Evolutionary conservation across 1,284 basidiomycete species (phyloP), one percentile per base, ranked within the genome.

Genomic region (Trichosporon inkin): DNA sequence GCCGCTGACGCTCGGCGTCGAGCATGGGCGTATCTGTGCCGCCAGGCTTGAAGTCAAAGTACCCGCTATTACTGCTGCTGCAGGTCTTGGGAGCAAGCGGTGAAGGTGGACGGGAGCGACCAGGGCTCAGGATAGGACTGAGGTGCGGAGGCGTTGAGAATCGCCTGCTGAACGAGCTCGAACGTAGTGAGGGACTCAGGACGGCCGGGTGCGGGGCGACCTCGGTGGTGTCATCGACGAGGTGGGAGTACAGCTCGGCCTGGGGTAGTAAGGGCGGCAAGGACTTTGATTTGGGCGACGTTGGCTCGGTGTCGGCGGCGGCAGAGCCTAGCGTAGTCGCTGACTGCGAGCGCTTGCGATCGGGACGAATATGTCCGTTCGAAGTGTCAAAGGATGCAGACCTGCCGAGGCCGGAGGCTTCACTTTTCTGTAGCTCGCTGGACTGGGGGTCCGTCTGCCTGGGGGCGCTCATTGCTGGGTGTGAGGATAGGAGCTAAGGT

Each of bases 291-390:
- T 49, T 49, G 24, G 24, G 24, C 14, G 44, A n/a, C 3, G 44
- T n/a, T 32, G 44, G 22, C 14, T 24, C 40, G 13, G 20, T 44
- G 20, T 19, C 10, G 44, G 13, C 13, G 22, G 10, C 14, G 22
- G 5, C 8, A n/a, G 41, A 28, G 16, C 19, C 19, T 7, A 5
- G 40, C 20, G 20, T 20, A 22, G 14, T 49, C 22, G 24, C 17
- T 28, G 44, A 49, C 5, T 49, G 24, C 24, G 44, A 49, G 44
- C 44, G 44, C 44, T 49, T 49, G 22, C 28, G 44, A 22, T 49
- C 44, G 13, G 14, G 24, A 32, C 8, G 7, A 22, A 13, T 14
- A 7, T 19, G 8, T 5, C 22, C 19, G 20, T 20, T 28, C n/a
- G 13, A 20, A 20, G 20, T 14, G 17, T 24, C 41, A 16, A 22